phyloP scores from a whole-genome alignment of 202 grass and related monocot species.

The Carex arenaria region DNA sequence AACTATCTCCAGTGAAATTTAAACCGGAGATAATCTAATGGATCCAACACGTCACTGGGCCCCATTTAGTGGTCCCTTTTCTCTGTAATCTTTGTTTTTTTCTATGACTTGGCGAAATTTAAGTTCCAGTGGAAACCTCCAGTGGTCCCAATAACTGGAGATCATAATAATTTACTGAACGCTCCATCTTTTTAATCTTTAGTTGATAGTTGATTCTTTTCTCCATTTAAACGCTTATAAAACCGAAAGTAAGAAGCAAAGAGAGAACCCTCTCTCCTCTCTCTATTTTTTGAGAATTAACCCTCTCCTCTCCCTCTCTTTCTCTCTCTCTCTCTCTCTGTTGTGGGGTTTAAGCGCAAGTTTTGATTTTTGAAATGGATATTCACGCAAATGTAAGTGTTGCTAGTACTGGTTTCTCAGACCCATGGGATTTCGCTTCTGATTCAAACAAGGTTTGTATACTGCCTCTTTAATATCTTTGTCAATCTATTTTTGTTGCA shows the following conservation, averaged over 20 bases:
- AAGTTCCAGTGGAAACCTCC: not conserved
- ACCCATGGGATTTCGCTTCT: slow-evolving; percentile 1
- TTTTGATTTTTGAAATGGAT: slow-evolving; percentile 19
- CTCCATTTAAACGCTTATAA: slow-evolving; percentile 12
- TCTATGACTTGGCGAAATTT: not conserved
- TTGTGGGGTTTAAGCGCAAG: not conserved
- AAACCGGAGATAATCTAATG: not conserved
- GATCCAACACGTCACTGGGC: not conserved
- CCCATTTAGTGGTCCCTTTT: not conserved
- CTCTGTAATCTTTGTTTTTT: not conserved
- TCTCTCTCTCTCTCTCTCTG: not conserved
- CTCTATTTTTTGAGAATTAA: too few relatives aligned
- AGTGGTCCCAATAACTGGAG: not conserved
- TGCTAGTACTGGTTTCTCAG: not conserved
- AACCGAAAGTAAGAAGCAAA: slow-evolving; percentile 12
- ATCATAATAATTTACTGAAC: not conserved
- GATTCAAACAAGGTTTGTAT: slow-evolving; percentile 21
- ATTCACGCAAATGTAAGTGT: slow-evolving; percentile 12
- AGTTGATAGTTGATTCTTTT: slow-evolving; percentile 7
- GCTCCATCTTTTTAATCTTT: slow-evolving; percentile 5
- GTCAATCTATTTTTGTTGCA: not conserved
- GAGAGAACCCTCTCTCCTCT: not conserved
- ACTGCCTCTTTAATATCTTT: not conserved
- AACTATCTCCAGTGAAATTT: not conserved
- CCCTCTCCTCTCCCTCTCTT: not conserved